Conservation (phyloP, 1,284 basidiomycete genomes). For the Cryptococcus depauperatus region DNA sequence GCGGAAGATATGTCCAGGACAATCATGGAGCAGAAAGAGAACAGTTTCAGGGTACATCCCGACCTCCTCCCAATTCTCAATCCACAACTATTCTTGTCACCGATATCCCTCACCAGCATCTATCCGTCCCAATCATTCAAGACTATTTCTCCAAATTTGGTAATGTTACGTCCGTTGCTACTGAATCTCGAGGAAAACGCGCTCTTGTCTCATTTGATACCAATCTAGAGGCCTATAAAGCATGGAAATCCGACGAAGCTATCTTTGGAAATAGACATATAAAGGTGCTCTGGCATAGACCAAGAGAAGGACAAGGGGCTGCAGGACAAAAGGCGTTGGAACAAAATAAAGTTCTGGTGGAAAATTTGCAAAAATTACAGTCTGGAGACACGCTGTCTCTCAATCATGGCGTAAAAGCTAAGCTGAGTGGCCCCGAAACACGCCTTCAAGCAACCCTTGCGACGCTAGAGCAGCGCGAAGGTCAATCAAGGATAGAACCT, state of each 20-base stretch:
- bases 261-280: slow-evolving; percentile 92
- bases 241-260: slow-evolving; percentile 87
- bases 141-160: slow-evolving; percentile 90
- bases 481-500: slow-evolving; percentile 68
- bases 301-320: slow-evolving; percentile 76
- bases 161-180: slow-evolving; percentile 83
- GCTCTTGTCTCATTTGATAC: slow-evolving; percentile 80
- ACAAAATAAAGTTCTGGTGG: slow-evolving; percentile 63
- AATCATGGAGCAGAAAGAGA: background rate
- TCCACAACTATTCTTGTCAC: slow-evolving; percentile 87
- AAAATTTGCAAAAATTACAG: slow-evolving; percentile 50
- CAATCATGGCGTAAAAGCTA: slow-evolving; percentile 24
- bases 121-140: slow-evolving; percentile 69
- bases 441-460: slow-evolving; percentile 30
- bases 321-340: slow-evolving; percentile 65
- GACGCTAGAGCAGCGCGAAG: slow-evolving; percentile 49
- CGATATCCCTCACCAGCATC: slow-evolving; percentile 78
- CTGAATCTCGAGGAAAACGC: slow-evolving; percentile 64
- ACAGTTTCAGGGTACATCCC: slow-evolving; percentile 26
- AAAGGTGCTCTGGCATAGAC: slow-evolving; percentile 87
- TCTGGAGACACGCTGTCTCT: slow-evolving; percentile 21
- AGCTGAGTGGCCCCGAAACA: slow-evolving; percentile 30
- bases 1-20: background rate
- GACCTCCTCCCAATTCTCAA: slow-evolving; percentile 49
- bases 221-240: slow-evolving; percentile 76